Base-by-base conservation (phyloP, 2,329 filamentous ascomycete species). In the Fusarium chuoi region DNA sequence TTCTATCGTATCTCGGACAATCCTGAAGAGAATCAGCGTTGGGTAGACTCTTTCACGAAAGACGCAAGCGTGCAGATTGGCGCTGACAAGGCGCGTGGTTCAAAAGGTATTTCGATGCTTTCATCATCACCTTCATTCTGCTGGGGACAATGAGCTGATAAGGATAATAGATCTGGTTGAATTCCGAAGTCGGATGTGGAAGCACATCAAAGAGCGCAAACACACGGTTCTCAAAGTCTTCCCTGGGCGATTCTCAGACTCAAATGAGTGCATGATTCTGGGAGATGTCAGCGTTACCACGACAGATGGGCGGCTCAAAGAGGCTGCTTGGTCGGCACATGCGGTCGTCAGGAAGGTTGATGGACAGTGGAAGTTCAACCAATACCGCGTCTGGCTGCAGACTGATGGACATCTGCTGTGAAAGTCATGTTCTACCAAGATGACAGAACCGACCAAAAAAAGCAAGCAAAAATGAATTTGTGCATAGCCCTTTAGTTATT, bases 1-100 rank as follows among this genome's bases (percentile, higher is more conserved):
- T 88, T 87, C 75, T 88, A 84, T 77, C 79, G 76, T 7, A 74
- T 81, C 18, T 87, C 86, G 30, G 86, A 87, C 71, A 82, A 81
- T 30, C 75, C 78, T 7, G 80, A 81, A n/a, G 76, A 78, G 68
- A 82, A 85, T 54, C 82, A 85, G 62, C 80, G 83, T 46, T 88
- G 86, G 86, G 76, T 84, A 22, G 77, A 78, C 38, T 82, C 78
- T 44, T 88, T 87, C 74, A 76, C 76, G 5, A 74, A 83, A 7
- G 83, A 84, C 54, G 86, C 85, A n/a, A 74, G 73, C 26, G 76
- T 87, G 14, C 77, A 82, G 11, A 84, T 88, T 63, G 85, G 83
- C n/a, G 80, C 79, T 22, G 82, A 82, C 57, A 76, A 75, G 38
- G 85, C 82, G 4, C 75, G 65, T 22, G 84, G 85, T 20, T 76